Percentiles rank a stretch among this genome's conserved stretches.
Conservation (phyloP, 2,329 filamentous ascomycete genomes). For the Ophiostoma sp. region DNA sequence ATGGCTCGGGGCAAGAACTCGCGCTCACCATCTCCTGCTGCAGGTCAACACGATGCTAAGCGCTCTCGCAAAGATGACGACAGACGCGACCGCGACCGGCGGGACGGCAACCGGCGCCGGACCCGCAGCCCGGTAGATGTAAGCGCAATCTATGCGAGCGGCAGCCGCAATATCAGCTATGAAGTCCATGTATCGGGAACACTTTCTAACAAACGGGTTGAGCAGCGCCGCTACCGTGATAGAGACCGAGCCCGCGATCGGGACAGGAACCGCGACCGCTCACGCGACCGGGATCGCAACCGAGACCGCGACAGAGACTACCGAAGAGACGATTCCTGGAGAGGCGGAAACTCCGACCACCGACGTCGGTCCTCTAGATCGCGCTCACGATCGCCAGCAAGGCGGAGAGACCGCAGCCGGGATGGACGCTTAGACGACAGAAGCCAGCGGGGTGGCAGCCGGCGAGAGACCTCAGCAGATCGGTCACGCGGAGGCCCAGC, state of each 20-base stretch:
- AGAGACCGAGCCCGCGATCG: slow-evolving; percentile 43
- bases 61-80: slow-evolving; percentile 57
- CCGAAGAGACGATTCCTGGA: slow-evolving; percentile 48
- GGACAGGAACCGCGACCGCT: slow-evolving; percentile 58
- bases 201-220: slow-evolving; percentile 38
- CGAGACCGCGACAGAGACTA: slow-evolving; percentile 25
- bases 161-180: not conserved
- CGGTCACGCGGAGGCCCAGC: slow-evolving; percentile 61
- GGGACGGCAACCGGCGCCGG: slow-evolving; percentile 51
- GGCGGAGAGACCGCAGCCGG: slow-evolving; percentile 53
- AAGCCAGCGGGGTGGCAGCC: slow-evolving; percentile 56
- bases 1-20: slow-evolving; percentile 63
- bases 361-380: slow-evolving; percentile 51
- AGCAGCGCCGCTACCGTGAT: slow-evolving; percentile 56
- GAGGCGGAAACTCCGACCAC: slow-evolving; percentile 42
- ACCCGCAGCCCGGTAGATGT: slow-evolving; percentile 60
- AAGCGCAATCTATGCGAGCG: slow-evolving; percentile 34
- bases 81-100: slow-evolving; percentile 46
- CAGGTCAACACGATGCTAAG: slow-evolving; percentile 71
- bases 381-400: slow-evolving; percentile 54
- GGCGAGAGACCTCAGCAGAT: slow-evolving; percentile 61
- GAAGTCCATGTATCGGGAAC: slow-evolving; percentile 17
- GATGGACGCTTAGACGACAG: slow-evolving; percentile 46
- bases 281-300: slow-evolving; percentile 59
- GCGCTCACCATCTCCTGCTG: slow-evolving; percentile 89